Evolutionary conservation across 202 grass and related monocot genomes (phyloP), one percentile per base, ranked within the genome.

Genomic region (Setaria italica): DNA sequence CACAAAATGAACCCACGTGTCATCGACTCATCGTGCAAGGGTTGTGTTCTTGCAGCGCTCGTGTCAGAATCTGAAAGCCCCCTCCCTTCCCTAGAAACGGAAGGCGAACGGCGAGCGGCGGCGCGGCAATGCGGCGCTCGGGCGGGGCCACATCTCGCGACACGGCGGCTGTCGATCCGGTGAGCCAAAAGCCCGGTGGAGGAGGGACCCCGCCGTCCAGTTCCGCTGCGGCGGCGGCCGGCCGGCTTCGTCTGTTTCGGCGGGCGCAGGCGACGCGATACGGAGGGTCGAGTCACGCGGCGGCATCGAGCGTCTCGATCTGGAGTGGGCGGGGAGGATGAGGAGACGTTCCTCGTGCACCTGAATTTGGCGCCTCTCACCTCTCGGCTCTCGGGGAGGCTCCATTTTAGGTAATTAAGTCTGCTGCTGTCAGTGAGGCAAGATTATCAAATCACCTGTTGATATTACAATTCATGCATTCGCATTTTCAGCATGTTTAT

Each of bases 191-290:
- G 35, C 35, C 35, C 35, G 35, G 35, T 37, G 35, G 35, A 37
- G 35, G 35, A 37, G 35, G 14, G 50, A 50, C 25, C 25, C 25
- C 34, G 34, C 1, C 13, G 14, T 53, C 14, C 50, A 53, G 50
- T 53, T 53, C 50, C 50, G 14, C 50, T 53, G 50, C 50, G 13
- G 47, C 11, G 14, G 51, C 16, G 14, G 37, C 25, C 41, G 67
- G 67, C 42, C 42, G 21, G 69, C 46, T 32, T 72, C 45, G 2
- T 72, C 45, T 49, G 69, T 72, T 72, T 49, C 69, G 7, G 69
- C 69, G 20, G 49, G 45, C 11, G 11, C n/a, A 48, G 69, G 21
- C 21, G 43, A 71, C 43, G 68, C 68, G 11, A 48, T 13, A 15
- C n/a, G 5, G n/a, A 30, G 2, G 42, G 6, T 57, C 55, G 17